phyloP scores from a whole-genome alignment of 2,329 filamentous ascomycete species.

The Penicillium thymicola region DNA sequence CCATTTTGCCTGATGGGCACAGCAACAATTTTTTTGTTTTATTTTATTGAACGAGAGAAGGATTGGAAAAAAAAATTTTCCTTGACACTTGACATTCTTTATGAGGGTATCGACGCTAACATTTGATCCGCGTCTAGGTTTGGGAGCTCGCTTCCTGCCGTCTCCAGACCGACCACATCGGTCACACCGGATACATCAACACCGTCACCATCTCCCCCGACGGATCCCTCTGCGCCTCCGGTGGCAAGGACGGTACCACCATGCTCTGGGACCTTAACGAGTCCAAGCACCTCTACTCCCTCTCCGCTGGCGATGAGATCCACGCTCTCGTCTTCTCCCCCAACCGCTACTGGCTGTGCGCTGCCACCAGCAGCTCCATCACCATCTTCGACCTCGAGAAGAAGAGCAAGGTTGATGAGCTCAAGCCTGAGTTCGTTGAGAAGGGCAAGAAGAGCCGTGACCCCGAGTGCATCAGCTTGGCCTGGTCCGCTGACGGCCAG shows the following conservation, averaged over 20 bases:
- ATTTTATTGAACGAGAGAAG: constrained; percentile 17
- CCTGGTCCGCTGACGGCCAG: constrained; percentile 98
- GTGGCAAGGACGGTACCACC: constrained; percentile 99
- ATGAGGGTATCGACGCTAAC: constrained; percentile 21
- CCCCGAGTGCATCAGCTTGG: constrained; percentile 95
- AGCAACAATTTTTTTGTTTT: constrained; percentile 13
- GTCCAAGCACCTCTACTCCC: constrained; percentile 99
- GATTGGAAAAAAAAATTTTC: constrained; percentile 16
- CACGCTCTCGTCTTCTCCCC: constrained; percentile 99
- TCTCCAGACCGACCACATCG: constrained; percentile 99
- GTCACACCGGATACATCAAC: constrained; percentile 99
- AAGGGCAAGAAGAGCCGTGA: constrained; percentile 99
- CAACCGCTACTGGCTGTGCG: constrained; percentile 99
- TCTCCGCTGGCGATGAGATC: constrained; percentile 99
- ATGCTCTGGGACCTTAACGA: constrained; percentile 99
- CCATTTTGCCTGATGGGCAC: constrained; percentile 50
- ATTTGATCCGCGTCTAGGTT: constrained; percentile 59
- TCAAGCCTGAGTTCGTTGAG: constrained; percentile 96
- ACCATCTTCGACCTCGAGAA: constrained; percentile 99
- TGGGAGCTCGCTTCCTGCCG: constrained; percentile 99
- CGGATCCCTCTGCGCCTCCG: constrained; percentile 96
- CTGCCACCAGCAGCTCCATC: constrained; percentile 94
- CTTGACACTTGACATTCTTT: constrained; percentile 4
- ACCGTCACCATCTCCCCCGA: constrained; percentile 99
- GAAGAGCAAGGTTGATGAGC: constrained; percentile 99